Evolutionary conservation across 257 asterid species (phyloP).

Genomic region (Henckelia pumila): DNA sequence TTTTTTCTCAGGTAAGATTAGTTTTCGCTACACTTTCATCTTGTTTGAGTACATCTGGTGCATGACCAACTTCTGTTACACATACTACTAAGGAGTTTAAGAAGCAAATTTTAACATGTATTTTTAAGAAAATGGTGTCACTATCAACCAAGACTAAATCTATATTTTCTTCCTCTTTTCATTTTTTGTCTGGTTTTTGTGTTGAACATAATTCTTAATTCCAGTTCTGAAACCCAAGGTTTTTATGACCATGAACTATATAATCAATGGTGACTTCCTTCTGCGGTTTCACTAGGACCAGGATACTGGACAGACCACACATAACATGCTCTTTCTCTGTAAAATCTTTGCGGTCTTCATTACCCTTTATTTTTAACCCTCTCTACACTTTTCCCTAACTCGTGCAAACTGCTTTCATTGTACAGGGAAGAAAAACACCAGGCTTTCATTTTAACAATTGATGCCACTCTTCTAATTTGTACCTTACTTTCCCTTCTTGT

Average conservation of each 20-base stretch:
- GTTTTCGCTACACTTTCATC: background rate
- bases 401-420: background rate
- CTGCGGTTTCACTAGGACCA: background rate
- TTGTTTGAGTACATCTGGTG: conserved; percentile 14
- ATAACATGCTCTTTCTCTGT: background rate
- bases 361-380: too few species aligned
- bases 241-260: background rate
- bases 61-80: conserved; percentile 6
- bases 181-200: conserved; percentile 1
- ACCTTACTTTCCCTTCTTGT: background rate
- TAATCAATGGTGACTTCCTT: background rate
- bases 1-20: conserved; percentile 61
- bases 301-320: background rate
- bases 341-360: background rate
- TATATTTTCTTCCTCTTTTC: background rate
- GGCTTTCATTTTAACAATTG: background rate
- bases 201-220: background rate
- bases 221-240: background rate
- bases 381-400: background rate
- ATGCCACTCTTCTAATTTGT: background rate
- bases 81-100: conserved; percentile 12
- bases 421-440: background rate
- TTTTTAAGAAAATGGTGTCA: background rate
- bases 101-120: conserved; percentile 11
- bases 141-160: conserved; percentile 4